These are phyloP conservation scores for Apiospora arundinis DNA, from an alignment of 2,329 filamentous ascomycete genomes.

Conservation along the genomic window DNA sequence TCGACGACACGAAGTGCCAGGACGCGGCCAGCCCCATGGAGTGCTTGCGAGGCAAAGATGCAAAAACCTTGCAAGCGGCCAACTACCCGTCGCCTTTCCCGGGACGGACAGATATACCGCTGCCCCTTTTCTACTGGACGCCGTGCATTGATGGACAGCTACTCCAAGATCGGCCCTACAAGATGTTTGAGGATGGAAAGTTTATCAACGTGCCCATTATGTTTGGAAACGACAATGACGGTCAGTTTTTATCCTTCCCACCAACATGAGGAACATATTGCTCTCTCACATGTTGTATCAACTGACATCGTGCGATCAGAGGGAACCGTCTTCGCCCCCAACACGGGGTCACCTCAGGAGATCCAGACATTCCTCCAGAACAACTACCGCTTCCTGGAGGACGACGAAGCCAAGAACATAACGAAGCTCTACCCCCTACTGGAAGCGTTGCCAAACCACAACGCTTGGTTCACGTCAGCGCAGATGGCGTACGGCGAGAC, in stretches of 20 bases:
- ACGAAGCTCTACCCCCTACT: conserved; percentile 47
- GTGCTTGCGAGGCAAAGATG: conserved; percentile 49
- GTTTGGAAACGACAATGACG: conserved; percentile 51
- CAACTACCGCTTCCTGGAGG: conserved; percentile 54
- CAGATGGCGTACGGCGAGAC: conserved; percentile 49
- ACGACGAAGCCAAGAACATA: conserved; percentile 44
- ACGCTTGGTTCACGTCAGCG: conserved; percentile 46
- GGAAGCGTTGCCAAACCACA: conserved; percentile 44
- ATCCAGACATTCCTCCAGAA: conserved; percentile 49
- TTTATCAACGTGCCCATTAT: conserved; percentile 54
- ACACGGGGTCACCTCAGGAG: conserved; percentile 43
- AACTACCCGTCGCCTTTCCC: conserved; percentile 50
- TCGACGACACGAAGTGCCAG: conserved; percentile 45
- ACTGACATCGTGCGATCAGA: conserved; percentile 41
- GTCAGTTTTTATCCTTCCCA: conserved; percentile 35
- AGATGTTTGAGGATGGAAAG: conserved; percentile 45
- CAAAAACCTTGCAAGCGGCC: conserved; percentile 45
- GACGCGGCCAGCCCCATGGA: conserved; percentile 41
- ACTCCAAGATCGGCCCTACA: conserved; percentile 49
- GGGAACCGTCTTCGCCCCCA: conserved; percentile 51
- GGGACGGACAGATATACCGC: conserved; percentile 38
- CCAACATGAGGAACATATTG: background rate
- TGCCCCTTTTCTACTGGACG: conserved; percentile 56
- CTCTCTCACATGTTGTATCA: background rate
- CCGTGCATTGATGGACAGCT: conserved; percentile 57